A percentile compares a stretch with the other conserved stretches of the same genome.
phyloP scores from a whole-genome alignment of 2,329 filamentous ascomycete genomes.

The Ceratocystis colombiana region DNA sequence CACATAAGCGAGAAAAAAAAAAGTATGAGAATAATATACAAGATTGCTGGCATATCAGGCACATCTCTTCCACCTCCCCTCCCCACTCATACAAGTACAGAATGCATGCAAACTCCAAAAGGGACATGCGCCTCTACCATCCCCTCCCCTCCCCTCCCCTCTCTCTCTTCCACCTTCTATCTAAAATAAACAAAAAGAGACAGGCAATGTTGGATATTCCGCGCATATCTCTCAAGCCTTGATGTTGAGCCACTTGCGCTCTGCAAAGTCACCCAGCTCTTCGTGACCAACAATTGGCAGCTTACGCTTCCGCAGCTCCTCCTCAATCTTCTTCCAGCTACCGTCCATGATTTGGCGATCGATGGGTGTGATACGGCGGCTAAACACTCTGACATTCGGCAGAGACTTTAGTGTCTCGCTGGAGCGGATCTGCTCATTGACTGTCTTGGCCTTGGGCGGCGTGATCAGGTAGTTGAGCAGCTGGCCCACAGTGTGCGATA shows the following conservation, averaged over 20 bases:
- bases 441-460: slow-evolving; percentile 48
- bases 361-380: slow-evolving; percentile 55
- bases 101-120: slow-evolving; percentile 8
- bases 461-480: slow-evolving; percentile 46
- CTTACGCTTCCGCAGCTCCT: slow-evolving; percentile 53
- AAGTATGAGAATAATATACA: slow-evolving; percentile 23
- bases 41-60: slow-evolving; percentile 4
- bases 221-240: slow-evolving; percentile 30
- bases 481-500: slow-evolving; percentile 44
- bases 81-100: slow-evolving; percentile 9
- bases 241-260: slow-evolving; percentile 38
- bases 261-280: slow-evolving; percentile 35
- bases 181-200: background rate
- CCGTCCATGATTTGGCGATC: slow-evolving; percentile 63
- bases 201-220: background rate
- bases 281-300: slow-evolving; percentile 47
- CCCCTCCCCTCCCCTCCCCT: background rate
- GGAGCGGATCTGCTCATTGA: slow-evolving; percentile 50
- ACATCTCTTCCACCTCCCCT: background rate
- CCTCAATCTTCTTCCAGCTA: slow-evolving; percentile 68
- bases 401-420: slow-evolving; percentile 41
- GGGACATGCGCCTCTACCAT: slow-evolving; percentile 9
- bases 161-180: background rate
- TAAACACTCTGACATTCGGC: slow-evolving; percentile 60
- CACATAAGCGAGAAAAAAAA: background rate